Conservation (phyloP, 192 early-diverging fungal species). For the Rhizophagus prolifer region DNA sequence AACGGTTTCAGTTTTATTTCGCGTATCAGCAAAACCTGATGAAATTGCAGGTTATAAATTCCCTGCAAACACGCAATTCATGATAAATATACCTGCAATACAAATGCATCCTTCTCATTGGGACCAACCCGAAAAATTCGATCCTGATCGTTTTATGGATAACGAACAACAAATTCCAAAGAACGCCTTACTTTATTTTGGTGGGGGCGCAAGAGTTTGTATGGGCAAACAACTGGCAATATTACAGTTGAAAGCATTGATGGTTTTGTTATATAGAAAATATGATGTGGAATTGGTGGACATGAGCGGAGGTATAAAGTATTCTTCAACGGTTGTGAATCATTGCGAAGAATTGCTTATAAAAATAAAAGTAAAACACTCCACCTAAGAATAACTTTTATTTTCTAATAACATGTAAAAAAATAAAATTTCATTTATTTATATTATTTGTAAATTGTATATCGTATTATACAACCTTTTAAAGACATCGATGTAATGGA, state of each 20-base stretch:
- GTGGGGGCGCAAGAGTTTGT: slow-evolving; percentile 5
- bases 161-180: neutral
- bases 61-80: neutral
- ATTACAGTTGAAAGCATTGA: neutral
- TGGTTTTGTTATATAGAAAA: slow-evolving; percentile 9
- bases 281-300: slow-evolving; percentile 18
- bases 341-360: slow-evolving; percentile 7
- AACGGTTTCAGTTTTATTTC: neutral
- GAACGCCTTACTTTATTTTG: slow-evolving; percentile 6
- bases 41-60: slow-evolving; percentile 3
- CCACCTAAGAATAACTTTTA: neutral
- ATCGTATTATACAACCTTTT: no score
- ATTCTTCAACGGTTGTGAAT: neutral
- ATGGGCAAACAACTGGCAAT: slow-evolving; percentile 10
- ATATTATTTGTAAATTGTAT: no score
- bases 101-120: slow-evolving; percentile 4
- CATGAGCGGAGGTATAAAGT: neutral
- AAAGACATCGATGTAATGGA: no score
- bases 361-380: neutral
- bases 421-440: no score
- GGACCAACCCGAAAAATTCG: neutral
- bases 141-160: slow-evolving; percentile 10
- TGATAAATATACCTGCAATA: neutral
- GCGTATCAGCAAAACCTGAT: neutral
- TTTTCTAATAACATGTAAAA: no score